Conservation (phyloP, 306 rosid genomes). For the Cucurbita argyrosperma region DNA sequence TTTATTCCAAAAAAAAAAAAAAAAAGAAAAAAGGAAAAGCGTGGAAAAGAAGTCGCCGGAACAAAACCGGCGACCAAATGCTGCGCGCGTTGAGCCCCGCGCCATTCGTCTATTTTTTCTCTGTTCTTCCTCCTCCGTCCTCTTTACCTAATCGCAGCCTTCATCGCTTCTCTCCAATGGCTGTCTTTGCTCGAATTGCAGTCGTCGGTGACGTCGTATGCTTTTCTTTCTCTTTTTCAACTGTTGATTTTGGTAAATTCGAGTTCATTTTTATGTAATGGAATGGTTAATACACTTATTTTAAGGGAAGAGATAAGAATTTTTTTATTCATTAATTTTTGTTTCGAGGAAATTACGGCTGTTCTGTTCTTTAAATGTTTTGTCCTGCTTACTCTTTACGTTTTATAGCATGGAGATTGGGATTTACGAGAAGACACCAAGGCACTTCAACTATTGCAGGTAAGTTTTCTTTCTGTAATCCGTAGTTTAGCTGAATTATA, state of each 20-base stretch:
- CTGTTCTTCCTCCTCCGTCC: slow-evolving; percentile 4
- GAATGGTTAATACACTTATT: not conserved
- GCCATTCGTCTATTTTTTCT: slow-evolving; percentile 15
- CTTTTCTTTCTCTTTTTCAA: slow-evolving; percentile 9
- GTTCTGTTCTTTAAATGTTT: not conserved
- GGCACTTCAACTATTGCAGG: slow-evolving; percentile 61
- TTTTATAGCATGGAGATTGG: slow-evolving; percentile 67
- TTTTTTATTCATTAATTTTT: not conserved
- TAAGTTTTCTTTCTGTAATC: slow-evolving; percentile 5
- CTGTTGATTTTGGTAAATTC: not conserved
- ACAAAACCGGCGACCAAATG: slow-evolving; percentile 10
- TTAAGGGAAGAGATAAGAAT: not conserved
- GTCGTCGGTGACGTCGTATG: slow-evolving; percentile 74
- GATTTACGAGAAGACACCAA: slow-evolving; percentile 57
- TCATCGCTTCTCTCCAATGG: slow-evolving; percentile 36
- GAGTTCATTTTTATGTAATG: not conserved
- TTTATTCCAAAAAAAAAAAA: not conserved
- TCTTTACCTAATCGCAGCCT: not conserved
- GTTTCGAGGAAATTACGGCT: not conserved
- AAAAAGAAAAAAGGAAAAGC: no score
- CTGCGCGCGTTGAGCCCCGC: slow-evolving; percentile 36
- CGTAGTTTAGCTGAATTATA: not conserved
- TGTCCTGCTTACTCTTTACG: not conserved
- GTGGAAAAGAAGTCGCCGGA: not conserved
- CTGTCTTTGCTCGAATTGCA: slow-evolving; percentile 52